Percentiles rank a stretch among this genome's conserved stretches.
Evolutionary conservation across 331 rosid genomes (phyloP).

Genomic region (Stylosanthes scabra): DNA sequence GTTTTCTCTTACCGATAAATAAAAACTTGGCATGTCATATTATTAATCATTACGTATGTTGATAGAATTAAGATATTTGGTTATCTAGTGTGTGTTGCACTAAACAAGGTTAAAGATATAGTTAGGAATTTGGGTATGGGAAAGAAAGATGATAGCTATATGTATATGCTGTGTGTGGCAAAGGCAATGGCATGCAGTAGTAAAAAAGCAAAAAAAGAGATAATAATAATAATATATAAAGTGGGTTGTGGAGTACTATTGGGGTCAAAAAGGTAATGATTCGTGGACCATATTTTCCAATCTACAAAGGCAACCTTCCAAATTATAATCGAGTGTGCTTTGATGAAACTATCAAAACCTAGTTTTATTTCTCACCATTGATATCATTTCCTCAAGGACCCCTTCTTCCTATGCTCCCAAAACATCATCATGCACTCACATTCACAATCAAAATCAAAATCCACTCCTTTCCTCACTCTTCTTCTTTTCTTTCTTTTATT

Average conservation of each 20-base stretch:
- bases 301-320: slow-evolving; percentile 67
- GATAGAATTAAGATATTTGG: neutral
- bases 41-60: neutral
- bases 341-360: slow-evolving; percentile 35
- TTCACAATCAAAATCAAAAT: no score
- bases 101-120: neutral
- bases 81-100: neutral
- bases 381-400: slow-evolving; percentile 50
- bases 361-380: slow-evolving; percentile 36
- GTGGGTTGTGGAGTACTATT: neutral
- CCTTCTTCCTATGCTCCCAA: neutral
- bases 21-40: neutral
- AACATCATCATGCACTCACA: slow-evolving; percentile 47
- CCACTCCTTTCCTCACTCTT: no score
- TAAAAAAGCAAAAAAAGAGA: neutral
- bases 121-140: neutral
- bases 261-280: slow-evolving; percentile 52
- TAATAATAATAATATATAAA: neutral
- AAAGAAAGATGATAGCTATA: neutral
- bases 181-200: neutral
- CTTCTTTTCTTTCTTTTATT: no score
- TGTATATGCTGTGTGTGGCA: neutral
- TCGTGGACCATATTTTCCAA: slow-evolving; percentile 28
- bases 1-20: neutral
- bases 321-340: slow-evolving; percentile 53